phyloP scores from a whole-genome alignment of 805 yeast species.

The Teunomyces stri region DNA sequence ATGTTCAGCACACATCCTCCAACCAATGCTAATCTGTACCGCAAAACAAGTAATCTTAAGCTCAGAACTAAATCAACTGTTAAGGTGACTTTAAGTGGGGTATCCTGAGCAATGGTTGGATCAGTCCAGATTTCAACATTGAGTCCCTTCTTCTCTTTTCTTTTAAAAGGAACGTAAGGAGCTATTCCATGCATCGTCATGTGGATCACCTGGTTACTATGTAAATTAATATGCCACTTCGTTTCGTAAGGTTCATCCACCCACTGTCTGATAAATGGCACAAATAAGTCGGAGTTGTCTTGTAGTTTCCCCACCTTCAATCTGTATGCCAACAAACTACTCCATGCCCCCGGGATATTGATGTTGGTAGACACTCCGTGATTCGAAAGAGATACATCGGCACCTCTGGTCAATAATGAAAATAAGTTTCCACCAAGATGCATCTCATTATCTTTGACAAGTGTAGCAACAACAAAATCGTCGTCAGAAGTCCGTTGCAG shows the following conservation, averaged over 20 bases:
- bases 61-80: slow-evolving; percentile 57
- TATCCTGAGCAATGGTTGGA: slow-evolving; percentile 23
- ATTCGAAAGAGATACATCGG: slow-evolving; percentile 40
- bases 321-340: slow-evolving; percentile 57
- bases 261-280: slow-evolving; percentile 70
- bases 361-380: slow-evolving; percentile 47
- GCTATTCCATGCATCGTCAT: slow-evolving; percentile 61
- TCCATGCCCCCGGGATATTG: slow-evolving; percentile 56
- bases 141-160: slow-evolving; percentile 24
- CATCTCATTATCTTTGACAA: slow-evolving; percentile 22
- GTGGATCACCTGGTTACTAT: slow-evolving; percentile 25
- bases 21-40: slow-evolving; percentile 74
- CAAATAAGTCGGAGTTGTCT: slow-evolving; percentile 29
- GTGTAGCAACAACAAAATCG: slow-evolving; percentile 39
- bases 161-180: slow-evolving; percentile 60
- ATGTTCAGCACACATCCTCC: slow-evolving; percentile 66
- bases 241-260: slow-evolving; percentile 65
- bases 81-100: slow-evolving; percentile 37
- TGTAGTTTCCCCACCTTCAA: slow-evolving; percentile 13
- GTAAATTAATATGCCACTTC: slow-evolving; percentile 69
- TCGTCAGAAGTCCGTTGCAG: slow-evolving; percentile 21
- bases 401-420: slow-evolving; percentile 37
- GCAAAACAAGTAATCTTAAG: slow-evolving; percentile 63
- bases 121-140: slow-evolving; percentile 46
- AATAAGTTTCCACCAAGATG: slow-evolving; percentile 30